These are phyloP conservation scores for Colletotrichum salicis DNA, from an alignment of 2,329 filamentous ascomycete species.

Conservation along the genomic window DNA sequence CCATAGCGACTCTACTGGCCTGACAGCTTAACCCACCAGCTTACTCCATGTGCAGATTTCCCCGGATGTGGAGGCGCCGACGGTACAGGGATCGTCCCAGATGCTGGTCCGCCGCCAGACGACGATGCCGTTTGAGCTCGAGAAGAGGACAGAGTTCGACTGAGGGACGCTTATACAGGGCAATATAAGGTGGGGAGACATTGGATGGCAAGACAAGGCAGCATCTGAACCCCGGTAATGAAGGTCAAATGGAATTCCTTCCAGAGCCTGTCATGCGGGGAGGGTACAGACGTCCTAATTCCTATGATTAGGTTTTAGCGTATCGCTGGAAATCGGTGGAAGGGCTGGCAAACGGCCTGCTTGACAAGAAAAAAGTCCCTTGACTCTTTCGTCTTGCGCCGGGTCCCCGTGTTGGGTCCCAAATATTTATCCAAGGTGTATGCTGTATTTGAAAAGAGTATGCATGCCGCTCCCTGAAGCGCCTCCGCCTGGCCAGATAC, in stretches of 20 bases:
- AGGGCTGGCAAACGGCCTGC: background rate
- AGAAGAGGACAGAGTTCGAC: background rate
- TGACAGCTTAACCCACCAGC: background rate
- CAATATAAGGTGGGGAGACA: background rate
- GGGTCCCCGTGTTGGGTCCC: conserved; percentile 5
- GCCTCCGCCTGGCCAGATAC: conserved; percentile 33
- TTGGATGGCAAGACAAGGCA: background rate
- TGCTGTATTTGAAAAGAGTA: conserved; percentile 31
- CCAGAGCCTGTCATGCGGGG: too few relatives aligned
- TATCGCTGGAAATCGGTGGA: background rate
- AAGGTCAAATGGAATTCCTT: background rate
- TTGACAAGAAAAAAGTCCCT: background rate
- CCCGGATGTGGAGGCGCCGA: background rate
- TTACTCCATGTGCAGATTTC: background rate
- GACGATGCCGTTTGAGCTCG: background rate
- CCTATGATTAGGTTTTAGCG: background rate
- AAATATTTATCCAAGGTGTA: conserved; percentile 30
- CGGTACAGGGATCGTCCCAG: conserved; percentile 10
- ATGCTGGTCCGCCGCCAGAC: background rate
- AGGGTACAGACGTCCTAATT: background rate
- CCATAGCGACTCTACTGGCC: background rate
- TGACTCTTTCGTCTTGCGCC: conserved; percentile 25
- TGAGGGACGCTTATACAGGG: background rate
- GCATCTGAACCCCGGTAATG: background rate
- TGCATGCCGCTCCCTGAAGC: conserved; percentile 29